A percentile compares a stretch with the other conserved stretches of the same genome.
Evolutionary conservation across 495 filamentous ascomycete species (phyloP).

Genomic region (Aspergillus sparsus): DNA sequence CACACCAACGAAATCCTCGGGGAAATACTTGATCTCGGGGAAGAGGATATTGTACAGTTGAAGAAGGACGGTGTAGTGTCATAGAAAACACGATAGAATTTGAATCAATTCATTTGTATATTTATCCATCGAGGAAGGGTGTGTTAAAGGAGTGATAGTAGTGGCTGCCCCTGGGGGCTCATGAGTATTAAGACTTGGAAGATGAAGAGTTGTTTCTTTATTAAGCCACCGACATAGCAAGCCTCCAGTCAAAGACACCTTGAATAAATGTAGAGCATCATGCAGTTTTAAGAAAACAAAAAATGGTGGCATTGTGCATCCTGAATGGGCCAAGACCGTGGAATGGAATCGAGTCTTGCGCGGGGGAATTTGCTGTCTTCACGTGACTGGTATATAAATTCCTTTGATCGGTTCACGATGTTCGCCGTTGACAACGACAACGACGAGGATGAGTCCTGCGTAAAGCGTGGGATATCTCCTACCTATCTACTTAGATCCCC

Average conservation of each 20-base stretch:
- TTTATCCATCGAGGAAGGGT: background rate
- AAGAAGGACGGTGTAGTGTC: conserved; percentile 69
- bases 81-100: conserved; percentile 32
- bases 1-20: conserved; percentile 86
- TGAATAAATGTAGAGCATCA: background rate
- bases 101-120: conserved; percentile 2
- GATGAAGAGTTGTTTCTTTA: too few relatives aligned
- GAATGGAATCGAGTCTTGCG: background rate
- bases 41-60: conserved; percentile 61
- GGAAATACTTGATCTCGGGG: conserved; percentile 63
- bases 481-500: background rate
- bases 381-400: conserved; percentile 39
- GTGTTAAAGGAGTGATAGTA: background rate
- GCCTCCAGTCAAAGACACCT: background rate
- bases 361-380: conserved; percentile 22
- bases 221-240: too few relatives aligned
- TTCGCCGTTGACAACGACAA: background rate
- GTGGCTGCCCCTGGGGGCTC: too few relatives aligned
- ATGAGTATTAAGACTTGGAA: too few relatives aligned
- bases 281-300: background rate
- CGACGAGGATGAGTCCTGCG: conserved; percentile 1
- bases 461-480: conserved; percentile 2
- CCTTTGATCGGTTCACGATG: conserved; percentile 26
- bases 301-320: background rate
- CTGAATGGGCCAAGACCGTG: background rate